phyloP scores from a whole-genome alignment of 2,329 filamentous ascomycete species.

The Geoglossum cookeanum region DNA sequence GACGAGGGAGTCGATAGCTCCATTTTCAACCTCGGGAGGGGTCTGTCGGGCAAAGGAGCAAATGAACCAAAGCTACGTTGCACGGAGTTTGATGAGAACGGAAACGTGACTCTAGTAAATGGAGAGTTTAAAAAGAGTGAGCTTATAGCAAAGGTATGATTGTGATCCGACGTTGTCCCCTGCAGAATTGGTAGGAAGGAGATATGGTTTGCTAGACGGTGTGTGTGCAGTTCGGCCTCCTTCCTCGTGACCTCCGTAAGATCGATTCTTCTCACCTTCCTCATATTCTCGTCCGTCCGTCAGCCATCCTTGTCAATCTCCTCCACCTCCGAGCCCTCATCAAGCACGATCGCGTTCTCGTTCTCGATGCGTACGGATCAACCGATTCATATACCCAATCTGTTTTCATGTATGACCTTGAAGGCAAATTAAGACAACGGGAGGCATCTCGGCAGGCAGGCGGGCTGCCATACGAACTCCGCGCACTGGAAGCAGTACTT shows the following conservation, averaged over 20 bases:
- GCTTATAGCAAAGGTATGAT: conserved; percentile 67
- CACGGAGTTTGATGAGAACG: conserved; percentile 85
- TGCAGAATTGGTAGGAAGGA: background rate
- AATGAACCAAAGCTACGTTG: conserved; percentile 76
- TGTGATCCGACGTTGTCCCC: background rate
- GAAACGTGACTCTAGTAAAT: conserved; percentile 79
- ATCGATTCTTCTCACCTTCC: conserved; percentile 93
- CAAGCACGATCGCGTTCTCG: conserved; percentile 79
- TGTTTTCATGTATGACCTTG: conserved; percentile 92
- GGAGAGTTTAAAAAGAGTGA: conserved; percentile 97
- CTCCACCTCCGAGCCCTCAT: conserved; percentile 93
- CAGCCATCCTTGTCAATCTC: conserved; percentile 84
- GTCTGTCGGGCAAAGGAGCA: conserved; percentile 54
- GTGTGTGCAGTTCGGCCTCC: conserved; percentile 53
- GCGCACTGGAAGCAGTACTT: conserved; percentile 83
- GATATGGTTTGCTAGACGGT: conserved; percentile 11
- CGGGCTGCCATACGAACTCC: conserved; percentile 80
- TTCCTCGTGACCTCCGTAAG: conserved; percentile 88
- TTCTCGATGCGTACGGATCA: conserved; percentile 92
- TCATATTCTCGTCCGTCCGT: conserved; percentile 83
- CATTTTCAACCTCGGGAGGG: conserved; percentile 50
- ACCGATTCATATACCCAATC: conserved; percentile 91
- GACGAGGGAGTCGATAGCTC: conserved; percentile 40
- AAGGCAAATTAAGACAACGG: conserved; percentile 79
- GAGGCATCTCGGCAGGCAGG: conserved; percentile 35